Conservation (phyloP, 2,329 filamentous ascomycete genomes). For the Calonectria crousiana region DNA sequence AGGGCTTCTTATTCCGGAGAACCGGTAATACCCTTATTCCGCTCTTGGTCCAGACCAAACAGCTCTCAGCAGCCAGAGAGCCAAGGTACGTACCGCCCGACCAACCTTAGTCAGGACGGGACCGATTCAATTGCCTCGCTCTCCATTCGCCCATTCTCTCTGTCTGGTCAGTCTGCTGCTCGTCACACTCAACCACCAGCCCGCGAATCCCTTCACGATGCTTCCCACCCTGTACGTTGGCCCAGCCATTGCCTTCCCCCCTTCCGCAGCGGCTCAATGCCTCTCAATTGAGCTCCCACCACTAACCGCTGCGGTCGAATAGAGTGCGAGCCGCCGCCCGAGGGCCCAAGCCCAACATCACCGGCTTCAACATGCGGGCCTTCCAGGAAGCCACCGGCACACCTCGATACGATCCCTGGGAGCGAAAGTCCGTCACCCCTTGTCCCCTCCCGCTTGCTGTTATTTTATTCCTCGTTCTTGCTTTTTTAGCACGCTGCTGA, state of each 20-base stretch:
- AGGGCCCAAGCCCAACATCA: constrained; percentile 78
- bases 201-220: constrained; percentile 49
- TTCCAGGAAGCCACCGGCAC: constrained; percentile 78
- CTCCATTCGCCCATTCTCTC: constrained; percentile 43
- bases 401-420: constrained; percentile 75
- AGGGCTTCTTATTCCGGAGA: constrained; percentile 16
- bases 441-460: neutral
- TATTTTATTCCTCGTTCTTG: too few relatives aligned
- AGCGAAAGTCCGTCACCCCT: constrained; percentile 65
- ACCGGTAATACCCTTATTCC: constrained; percentile 41
- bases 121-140: constrained; percentile 47
- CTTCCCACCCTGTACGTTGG: constrained; percentile 54
- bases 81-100: constrained; percentile 17
- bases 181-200: constrained; percentile 43
- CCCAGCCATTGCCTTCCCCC: neutral
- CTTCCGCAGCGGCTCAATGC: neutral
- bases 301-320: constrained; percentile 21
- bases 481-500: constrained; percentile 25
- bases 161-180: constrained; percentile 22
- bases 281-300: constrained; percentile 10
- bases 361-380: constrained; percentile 90
- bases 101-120: constrained; percentile 31
- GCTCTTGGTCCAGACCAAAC: constrained; percentile 25
- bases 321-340: constrained; percentile 63
- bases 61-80: neutral